Conservation (phyloP, 2,329 filamentous ascomycete species). For the Aureobasidium subglaciale region DNA sequence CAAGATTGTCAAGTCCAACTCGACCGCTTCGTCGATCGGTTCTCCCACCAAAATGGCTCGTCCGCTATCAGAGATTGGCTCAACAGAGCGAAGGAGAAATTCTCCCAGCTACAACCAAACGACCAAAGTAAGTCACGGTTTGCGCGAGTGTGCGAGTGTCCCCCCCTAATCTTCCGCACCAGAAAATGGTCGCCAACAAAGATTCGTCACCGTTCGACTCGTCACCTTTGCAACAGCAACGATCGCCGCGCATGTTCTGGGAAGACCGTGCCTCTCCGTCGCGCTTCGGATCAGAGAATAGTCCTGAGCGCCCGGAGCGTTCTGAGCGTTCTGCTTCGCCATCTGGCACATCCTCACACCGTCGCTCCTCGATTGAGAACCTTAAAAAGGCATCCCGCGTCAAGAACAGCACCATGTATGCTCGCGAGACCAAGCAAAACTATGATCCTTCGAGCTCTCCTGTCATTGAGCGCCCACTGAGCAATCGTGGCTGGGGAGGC, state of each 20-base stretch:
- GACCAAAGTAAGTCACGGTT: constrained; percentile 53
- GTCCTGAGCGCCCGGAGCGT: constrained; percentile 41
- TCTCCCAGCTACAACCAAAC: constrained; percentile 82
- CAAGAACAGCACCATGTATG: constrained; percentile 97
- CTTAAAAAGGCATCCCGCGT: constrained; percentile 91
- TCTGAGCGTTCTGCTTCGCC: constrained; percentile 34
- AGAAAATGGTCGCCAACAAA: constrained; percentile 63
- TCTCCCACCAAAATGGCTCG: constrained; percentile 64
- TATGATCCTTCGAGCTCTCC: constrained; percentile 78
- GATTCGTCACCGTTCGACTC: constrained; percentile 66
- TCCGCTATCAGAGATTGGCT: constrained; percentile 82
- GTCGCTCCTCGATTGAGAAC: constrained; percentile 88
- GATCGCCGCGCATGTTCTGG: constrained; percentile 84
- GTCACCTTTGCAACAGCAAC: constrained; percentile 45
- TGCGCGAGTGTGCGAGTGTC: background rate
- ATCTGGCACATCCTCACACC: constrained; percentile 54
- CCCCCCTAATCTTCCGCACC: constrained; percentile 23
- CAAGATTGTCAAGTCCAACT: constrained; percentile 61
- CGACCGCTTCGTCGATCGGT: constrained; percentile 23
- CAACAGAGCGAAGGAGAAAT: constrained; percentile 79
- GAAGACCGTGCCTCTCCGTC: constrained; percentile 55
- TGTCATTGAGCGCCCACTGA: constrained; percentile 73
- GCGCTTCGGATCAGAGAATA: constrained; percentile 62
- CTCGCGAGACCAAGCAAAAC: constrained; percentile 82
- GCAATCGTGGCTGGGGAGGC: constrained; percentile 51